Evolutionary conservation across 2,329 filamentous ascomycete species (phyloP), one percentile per base, ranked within the genome.

Genomic region (Phaeoacremonium minimum): DNA sequence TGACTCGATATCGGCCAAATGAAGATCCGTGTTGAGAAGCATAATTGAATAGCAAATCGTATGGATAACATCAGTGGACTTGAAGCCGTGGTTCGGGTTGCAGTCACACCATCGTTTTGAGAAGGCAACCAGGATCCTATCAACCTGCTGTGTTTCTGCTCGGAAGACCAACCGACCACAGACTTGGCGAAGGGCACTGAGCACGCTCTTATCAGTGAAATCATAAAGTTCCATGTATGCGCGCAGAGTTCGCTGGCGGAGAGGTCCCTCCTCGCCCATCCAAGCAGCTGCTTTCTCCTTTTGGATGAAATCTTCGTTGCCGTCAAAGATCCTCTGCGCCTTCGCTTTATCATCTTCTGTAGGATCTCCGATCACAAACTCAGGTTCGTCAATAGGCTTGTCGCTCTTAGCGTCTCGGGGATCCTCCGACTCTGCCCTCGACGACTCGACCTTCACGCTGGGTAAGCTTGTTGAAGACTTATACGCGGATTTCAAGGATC

Each of bases 1-100:
- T 50, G 86, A 81, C 43, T 95, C 89, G 49, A 97, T 95, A 55
- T 97, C 90, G 40, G 91, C 93, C 53, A 97, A 63, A 53, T 98
- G 91, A 38, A 98, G 70, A 66, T 98, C 93, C 20, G 93, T 98
- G 53, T 98, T 98, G 45, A 98, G 74, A 9, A 98, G 73, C 54
- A 98, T 83, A 46, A 98, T 80, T 1, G 93, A 96, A 61, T 97
- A 98, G 63, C 88, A 94, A 45, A 97, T 94, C 16, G 90, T 96
- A 58, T 98, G 91, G 14, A 98, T 90, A 32, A 97, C 85, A 65
- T 97, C 91, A 85, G 73, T 79, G 37, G 85, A 80, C 61, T 93
- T 96, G 72, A 97, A 98, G 12, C 91, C 90, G 60, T 98, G 89
- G 30, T 82, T 84, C 1, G 86, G 79, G 56, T 98, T 98, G 69